A percentile compares a stretch with the other conserved stretches of the same genome.
Evolutionary conservation across 2,329 filamentous ascomycete species (phyloP).

Genomic region (Passalora sequoiae): DNA sequence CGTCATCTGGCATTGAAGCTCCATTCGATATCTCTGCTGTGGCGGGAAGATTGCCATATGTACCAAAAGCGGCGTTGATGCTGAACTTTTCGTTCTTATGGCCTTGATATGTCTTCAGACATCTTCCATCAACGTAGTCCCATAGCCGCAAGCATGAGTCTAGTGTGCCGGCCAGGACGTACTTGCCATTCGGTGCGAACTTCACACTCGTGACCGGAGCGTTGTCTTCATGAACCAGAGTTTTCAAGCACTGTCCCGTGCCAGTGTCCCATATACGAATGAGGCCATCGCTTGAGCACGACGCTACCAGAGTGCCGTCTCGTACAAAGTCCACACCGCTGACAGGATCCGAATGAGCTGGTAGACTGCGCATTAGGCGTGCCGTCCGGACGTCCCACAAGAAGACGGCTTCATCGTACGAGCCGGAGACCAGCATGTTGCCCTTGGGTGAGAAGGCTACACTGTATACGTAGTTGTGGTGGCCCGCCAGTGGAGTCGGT

Average conservation of each 20-base stretch:
- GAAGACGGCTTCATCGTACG: constrained; percentile 95
- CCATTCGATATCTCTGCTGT: constrained; percentile 5
- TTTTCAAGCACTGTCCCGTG: constrained; percentile 90
- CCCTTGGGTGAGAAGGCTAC: constrained; percentile 96
- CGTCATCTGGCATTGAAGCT: constrained; percentile 13
- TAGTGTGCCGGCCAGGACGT: constrained; percentile 83
- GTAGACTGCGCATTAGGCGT: constrained; percentile 79
- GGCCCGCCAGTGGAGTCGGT: constrained; percentile 64
- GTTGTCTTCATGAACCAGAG: constrained; percentile 93
- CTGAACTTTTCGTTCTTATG: constrained; percentile 81
- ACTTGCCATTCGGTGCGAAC: constrained; percentile 91
- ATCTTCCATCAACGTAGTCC: constrained; percentile 88
- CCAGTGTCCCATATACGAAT: constrained; percentile 95
- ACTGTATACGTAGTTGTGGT: constrained; percentile 94
- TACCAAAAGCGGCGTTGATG: constrained; percentile 77
- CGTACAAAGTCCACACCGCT: constrained; percentile 87
- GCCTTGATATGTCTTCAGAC: constrained; percentile 96
- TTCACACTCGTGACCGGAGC: constrained; percentile 81
- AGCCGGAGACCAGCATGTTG: constrained; percentile 91
- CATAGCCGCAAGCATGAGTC: constrained; percentile 87
- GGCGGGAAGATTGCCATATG: constrained; percentile 44
- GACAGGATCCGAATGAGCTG: constrained; percentile 92
- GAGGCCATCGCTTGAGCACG: constrained; percentile 84
- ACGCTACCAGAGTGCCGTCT: constrained; percentile 87
- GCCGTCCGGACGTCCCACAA: constrained; percentile 92